These are phyloP conservation scores for Endocalyx cinctus DNA, from an alignment of 2,329 filamentous ascomycete species.

Conservation along the genomic window DNA sequence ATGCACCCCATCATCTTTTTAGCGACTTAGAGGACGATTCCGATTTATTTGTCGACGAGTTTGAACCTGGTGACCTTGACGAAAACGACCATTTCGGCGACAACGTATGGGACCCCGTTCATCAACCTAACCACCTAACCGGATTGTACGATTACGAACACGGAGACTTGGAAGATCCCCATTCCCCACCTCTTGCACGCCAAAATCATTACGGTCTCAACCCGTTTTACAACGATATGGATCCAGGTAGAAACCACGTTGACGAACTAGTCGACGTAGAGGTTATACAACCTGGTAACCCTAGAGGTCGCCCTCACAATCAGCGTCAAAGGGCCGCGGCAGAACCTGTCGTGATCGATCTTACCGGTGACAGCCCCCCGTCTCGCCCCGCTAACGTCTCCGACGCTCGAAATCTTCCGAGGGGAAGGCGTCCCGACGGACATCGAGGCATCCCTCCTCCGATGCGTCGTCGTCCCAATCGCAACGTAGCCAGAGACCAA, in stretches of 20 bases:
- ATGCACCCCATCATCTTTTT: neutral
- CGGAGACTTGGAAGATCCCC: too few relatives aligned
- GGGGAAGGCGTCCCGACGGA: too few relatives aligned
- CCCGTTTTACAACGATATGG: too few relatives aligned
- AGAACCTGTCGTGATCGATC: slow-evolving; percentile 19
- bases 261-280: slow-evolving; percentile 22
- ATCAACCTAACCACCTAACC: too few relatives aligned
- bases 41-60: slow-evolving; percentile 6
- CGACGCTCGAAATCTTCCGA: too few relatives aligned
- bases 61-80: slow-evolving; percentile 4
- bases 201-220: too few relatives aligned
- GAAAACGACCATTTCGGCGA: slow-evolving; percentile 4
- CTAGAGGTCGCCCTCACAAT: slow-evolving; percentile 4
- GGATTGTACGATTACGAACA: too few relatives aligned
- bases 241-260: too few relatives aligned
- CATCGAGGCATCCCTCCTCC: too few relatives aligned
- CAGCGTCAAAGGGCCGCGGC: slow-evolving; percentile 6
- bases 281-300: slow-evolving; percentile 8
- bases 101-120: neutral
- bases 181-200: too few relatives aligned
- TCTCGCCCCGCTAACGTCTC: slow-evolving; percentile 5
- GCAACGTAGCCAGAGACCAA: too few relatives aligned
- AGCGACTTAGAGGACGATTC: neutral
- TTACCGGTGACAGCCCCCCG: slow-evolving; percentile 19
- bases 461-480: too few relatives aligned